phyloP scores from a whole-genome alignment of 2,329 filamentous ascomycete genomes.

The Fusarium bactridioides region DNA sequence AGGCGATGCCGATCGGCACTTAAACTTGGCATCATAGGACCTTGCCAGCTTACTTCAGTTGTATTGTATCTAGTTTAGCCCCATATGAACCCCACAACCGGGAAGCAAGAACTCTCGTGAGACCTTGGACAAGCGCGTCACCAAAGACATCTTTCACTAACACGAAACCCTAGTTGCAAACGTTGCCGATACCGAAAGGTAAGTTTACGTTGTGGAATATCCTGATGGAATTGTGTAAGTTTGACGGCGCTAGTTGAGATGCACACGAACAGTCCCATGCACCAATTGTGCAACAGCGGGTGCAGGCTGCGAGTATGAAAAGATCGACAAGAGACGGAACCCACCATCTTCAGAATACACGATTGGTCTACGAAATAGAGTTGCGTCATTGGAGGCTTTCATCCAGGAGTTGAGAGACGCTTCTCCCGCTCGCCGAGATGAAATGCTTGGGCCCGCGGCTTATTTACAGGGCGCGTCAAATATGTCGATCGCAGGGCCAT shows the following conservation, averaged over 20 bases:
- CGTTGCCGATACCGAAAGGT: constrained; percentile 4
- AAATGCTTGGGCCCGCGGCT: not conserved
- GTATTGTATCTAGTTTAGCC: not conserved
- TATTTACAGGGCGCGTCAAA: not conserved
- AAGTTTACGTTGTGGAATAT: rapidly evolving
- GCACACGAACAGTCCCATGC: not conserved
- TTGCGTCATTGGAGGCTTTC: not conserved
- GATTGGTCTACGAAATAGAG: not conserved
- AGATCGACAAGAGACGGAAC: not conserved
- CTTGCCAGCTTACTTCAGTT: rapidly evolving
- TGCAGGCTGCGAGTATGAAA: not conserved
- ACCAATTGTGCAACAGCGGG: not conserved
- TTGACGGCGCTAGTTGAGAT: not conserved
- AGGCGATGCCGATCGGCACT: not conserved
- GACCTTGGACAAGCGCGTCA: not conserved
- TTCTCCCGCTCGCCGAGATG: not conserved
- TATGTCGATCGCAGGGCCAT: not conserved
- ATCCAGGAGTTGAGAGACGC: not conserved
- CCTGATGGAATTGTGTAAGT: rapidly evolving
- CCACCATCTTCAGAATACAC: not conserved
- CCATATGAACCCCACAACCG: not conserved
- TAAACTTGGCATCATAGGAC: not conserved
- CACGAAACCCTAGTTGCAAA: not conserved
- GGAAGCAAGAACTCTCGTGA: constrained; percentile 1
- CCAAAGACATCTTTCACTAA: not conserved